A percentile compares a stretch with the other conserved stretches of the same genome.
phyloP scores from a whole-genome alignment of 371 early-diverging fungal genomes.

The Mortierella sp. region DNA sequence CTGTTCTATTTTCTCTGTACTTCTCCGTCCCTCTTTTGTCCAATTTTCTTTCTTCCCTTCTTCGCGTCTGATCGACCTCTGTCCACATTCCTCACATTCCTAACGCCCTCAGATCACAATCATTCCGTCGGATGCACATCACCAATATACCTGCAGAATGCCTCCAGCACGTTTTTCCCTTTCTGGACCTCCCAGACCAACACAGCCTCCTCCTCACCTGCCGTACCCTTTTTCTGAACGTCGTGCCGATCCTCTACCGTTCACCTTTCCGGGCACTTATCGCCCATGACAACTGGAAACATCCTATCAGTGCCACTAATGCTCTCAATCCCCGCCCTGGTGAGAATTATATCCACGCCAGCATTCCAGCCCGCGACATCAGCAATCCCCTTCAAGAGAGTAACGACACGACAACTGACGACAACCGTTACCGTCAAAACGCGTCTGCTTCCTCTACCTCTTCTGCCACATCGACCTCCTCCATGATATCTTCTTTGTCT shows the following conservation, averaged over 20 bases:
- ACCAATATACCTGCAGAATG: slow-evolving; percentile 17
- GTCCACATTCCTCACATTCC: no score
- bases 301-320: neutral
- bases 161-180: slow-evolving; percentile 15
- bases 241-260: slow-evolving; percentile 37
- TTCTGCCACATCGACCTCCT: neutral
- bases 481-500: neutral
- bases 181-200: slow-evolving; percentile 38
- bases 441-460: slow-evolving; percentile 3
- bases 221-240: slow-evolving; percentile 23
- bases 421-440: slow-evolving; percentile 1
- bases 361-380: no score
- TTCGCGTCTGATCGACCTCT: no score
- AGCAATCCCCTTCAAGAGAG: no score
- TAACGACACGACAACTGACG: neutral
- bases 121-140: slow-evolving; percentile 16
- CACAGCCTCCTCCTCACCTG: slow-evolving; percentile 42
- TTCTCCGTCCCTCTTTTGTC: no score
- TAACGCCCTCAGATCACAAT: no score
- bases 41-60: no score
- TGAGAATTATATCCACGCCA: no score
- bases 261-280: slow-evolving; percentile 43
- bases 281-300: slow-evolving; percentile 28
- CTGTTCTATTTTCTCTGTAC: no score
- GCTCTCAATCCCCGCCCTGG: no score